A percentile compares a stretch with the other conserved stretches of the same genome.
Evolutionary conservation across 1,284 basidiomycete species (phyloP).

Genomic region (Agaricales sp.): DNA sequence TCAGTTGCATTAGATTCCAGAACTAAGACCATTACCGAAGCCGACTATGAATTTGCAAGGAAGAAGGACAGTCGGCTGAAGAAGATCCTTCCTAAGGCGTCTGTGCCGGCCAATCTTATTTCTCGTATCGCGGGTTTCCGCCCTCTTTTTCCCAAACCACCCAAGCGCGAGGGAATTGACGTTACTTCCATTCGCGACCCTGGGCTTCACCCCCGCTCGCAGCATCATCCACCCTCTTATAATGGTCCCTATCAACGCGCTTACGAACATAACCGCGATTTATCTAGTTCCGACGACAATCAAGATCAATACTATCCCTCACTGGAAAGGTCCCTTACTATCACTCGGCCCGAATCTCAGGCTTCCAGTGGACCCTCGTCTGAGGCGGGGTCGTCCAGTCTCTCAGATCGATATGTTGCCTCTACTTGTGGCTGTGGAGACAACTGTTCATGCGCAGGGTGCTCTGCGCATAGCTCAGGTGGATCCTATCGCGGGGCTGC

Average conservation of each 20-base stretch:
- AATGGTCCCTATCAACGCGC: conserved; percentile 9
- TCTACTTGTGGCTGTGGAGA: conserved; percentile 23
- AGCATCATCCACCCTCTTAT: conserved; percentile 26
- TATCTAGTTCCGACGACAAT: not conserved
- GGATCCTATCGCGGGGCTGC: too few relatives aligned
- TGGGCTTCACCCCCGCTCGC: conserved; percentile 22
- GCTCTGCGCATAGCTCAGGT: conserved; percentile 4
- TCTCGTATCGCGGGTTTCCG: conserved; percentile 46
- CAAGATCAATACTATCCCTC: not conserved
- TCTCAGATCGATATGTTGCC: conserved; percentile 15
- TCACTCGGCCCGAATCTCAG: conserved; percentile 14
- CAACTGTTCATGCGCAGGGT: conserved; percentile 22
- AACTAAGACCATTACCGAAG: conserved; percentile 14
- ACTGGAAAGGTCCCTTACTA: not conserved
- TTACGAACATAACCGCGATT: not conserved
- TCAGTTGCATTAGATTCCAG: conserved; percentile 17
- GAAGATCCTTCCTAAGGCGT: conserved; percentile 8
- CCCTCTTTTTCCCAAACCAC: conserved; percentile 42
- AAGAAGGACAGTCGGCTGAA: conserved; percentile 7
- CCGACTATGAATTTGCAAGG: conserved; percentile 5
- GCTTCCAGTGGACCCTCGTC: conserved; percentile 1
- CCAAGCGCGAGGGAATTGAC: conserved; percentile 18
- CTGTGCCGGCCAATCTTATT: conserved; percentile 26
- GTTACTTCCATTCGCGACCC: conserved; percentile 30
- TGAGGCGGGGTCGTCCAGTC: not conserved